Evolutionary conservation across 768 basidiomycete genomes (phyloP), one percentile per base, ranked within the genome.

Genomic region (Auriscalpium vulgare): DNA sequence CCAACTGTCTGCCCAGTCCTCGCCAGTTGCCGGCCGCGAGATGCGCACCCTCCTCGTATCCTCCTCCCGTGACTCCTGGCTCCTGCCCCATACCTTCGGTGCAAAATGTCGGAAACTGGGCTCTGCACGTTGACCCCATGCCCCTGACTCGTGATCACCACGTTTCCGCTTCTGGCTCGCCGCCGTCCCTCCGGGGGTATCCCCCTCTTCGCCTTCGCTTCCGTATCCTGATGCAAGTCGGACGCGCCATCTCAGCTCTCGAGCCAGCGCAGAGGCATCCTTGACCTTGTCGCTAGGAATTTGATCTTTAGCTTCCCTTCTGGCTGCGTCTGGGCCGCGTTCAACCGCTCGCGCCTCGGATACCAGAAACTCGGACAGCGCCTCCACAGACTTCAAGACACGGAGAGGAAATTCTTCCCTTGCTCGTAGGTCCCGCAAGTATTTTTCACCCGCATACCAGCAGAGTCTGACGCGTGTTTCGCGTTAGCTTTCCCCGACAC

Each of bases 401-500:
- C 92, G 83, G 10, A 71, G 62, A 7, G 76, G 61, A 50, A 80
- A 75, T 48, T 80, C 77, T 59, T 76, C 78, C 10, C 75, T 74
- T 37, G 76, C 72, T 66, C 82, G 86, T 37, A 95, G 70, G 59
- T 90, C 87, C 43, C 84, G 79, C 49, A 87, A 72, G 67, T 86
- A 87, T 63, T 84, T 87, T 62, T 94, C 89, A 2, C 83, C 92
- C 11, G 88, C 87, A 65, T 93, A 95, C 92, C 91, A 95, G 61
- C 88, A 91, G 17, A 95, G 76, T 69, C 91, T 94, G 21, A 21
- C 21, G 21, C 21, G 21, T 21, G 58, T 40, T 29, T 47, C 29
- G 2, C 5, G 29, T 29, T 2, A 29, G 29, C 29, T 29, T 4
- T 1, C 21, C 29, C 29, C 29, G 29, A 29, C 29, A 29, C 7